These are phyloP conservation scores for Pseudogymnoascus sp. DNA, from an alignment of 2,329 filamentous ascomycete species.

Conservation along the genomic window DNA sequence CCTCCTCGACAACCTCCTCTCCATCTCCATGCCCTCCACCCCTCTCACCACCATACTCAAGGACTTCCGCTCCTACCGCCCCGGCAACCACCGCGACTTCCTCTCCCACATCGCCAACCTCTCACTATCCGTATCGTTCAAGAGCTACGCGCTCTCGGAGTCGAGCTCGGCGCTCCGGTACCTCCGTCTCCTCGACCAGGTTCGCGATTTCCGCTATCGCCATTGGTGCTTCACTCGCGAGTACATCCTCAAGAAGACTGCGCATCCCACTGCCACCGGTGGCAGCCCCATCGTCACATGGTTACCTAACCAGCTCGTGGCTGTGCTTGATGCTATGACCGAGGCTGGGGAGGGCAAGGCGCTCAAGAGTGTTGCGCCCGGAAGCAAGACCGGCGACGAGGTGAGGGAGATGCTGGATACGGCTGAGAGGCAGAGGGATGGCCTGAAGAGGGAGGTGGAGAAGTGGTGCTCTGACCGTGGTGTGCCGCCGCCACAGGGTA, in stretches of 20 bases:
- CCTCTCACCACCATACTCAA: conserved; percentile 80
- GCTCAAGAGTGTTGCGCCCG: conserved; percentile 29
- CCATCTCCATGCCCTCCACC: conserved; percentile 80
- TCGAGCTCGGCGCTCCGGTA: conserved; percentile 55
- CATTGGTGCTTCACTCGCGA: conserved; percentile 82
- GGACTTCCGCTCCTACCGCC: conserved; percentile 84
- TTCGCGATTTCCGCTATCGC: conserved; percentile 73
- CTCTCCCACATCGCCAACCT: conserved; percentile 58
- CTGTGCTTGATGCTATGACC: conserved; percentile 64
- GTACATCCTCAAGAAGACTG: conserved; percentile 72
- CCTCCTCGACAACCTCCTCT: conserved; percentile 76
- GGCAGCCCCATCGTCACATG: conserved; percentile 78
- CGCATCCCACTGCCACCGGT: conserved; percentile 69
- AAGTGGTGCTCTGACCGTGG: conserved; percentile 57
- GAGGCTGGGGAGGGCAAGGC: conserved; percentile 38
- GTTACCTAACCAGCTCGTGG: conserved; percentile 72
- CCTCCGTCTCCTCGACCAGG: conserved; percentile 60
- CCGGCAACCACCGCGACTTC: conserved; percentile 81
- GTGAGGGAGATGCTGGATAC: conserved; percentile 56
- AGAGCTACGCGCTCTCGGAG: conserved; percentile 47
- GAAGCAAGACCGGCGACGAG: conserved; percentile 8
- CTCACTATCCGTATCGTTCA: conserved; percentile 43
- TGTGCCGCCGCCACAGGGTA: neutral
- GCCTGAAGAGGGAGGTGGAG: conserved; percentile 62
- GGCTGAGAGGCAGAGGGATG: conserved; percentile 54